Conservation (phyloP, 1,284 basidiomycete genomes). For the Chondrostereum purpureum region DNA sequence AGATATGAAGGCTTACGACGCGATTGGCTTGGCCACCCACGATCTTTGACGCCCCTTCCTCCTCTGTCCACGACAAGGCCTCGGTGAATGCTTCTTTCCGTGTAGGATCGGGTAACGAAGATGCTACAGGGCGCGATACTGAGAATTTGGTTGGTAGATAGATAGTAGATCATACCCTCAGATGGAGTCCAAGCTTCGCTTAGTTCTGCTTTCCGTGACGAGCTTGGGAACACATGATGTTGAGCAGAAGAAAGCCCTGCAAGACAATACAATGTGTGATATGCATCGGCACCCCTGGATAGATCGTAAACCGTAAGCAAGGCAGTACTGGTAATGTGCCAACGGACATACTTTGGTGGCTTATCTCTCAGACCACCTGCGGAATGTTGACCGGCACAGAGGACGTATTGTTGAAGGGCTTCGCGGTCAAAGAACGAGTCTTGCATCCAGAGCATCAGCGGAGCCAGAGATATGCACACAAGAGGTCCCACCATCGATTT, state of each 20-base stretch:
- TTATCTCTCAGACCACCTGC: conserved; percentile 90
- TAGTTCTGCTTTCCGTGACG: conserved; percentile 35
- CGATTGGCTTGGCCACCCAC: conserved; percentile 64
- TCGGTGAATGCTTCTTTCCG: conserved; percentile 52
- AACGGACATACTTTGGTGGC: conserved; percentile 78
- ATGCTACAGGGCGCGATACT: no score
- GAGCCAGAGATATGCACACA: conserved; percentile 1
- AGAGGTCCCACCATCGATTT: conserved; percentile 49
- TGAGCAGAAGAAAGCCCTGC: conserved; percentile 86
- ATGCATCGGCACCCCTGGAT: conserved; percentile 72
- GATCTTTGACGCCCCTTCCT: conserved; percentile 55
- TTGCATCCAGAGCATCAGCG: conserved; percentile 1
- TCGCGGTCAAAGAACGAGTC: conserved; percentile 39
- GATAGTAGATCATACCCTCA: conserved; percentile 21
- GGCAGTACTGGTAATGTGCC: no score
- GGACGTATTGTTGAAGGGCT: conserved; percentile 84
- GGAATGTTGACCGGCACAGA: conserved; percentile 80
- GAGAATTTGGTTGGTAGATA: no score
- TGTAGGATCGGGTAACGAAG: conserved; percentile 27
- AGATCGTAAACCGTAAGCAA: no score
- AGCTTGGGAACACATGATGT: conserved; percentile 59
- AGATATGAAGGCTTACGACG: conserved; percentile 46
- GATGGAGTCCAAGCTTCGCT: conserved; percentile 34
- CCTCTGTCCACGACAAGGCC: conserved; percentile 72
- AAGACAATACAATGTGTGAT: conserved; percentile 89